These are phyloP conservation scores for Amauroascus verrucosus DNA, from an alignment of 2,329 filamentous ascomycete species.

Conservation along the genomic window DNA sequence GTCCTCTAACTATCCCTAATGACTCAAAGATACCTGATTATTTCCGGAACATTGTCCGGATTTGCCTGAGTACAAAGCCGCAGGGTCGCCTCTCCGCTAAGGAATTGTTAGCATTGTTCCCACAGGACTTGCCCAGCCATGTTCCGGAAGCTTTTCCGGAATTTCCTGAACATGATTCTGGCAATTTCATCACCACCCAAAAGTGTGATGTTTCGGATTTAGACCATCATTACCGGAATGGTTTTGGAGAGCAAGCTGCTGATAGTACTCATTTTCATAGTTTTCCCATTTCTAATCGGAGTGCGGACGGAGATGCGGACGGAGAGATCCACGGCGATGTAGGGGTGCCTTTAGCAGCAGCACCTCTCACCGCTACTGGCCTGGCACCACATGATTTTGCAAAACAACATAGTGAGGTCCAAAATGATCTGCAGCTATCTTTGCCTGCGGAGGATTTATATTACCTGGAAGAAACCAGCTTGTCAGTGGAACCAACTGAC, in stretches of 20 bases:
- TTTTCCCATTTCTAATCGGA: conserved; percentile 13
- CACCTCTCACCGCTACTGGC: not conserved
- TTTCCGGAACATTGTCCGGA: conserved; percentile 64
- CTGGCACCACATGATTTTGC: not conserved
- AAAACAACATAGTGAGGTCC: not conserved
- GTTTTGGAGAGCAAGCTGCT: conserved; percentile 11
- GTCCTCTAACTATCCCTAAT: conserved; percentile 54
- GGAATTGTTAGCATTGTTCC: conserved; percentile 60
- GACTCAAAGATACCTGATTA: conserved; percentile 58
- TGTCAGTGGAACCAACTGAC: not conserved
- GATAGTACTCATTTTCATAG: conserved; percentile 10
- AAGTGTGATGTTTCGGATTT: conserved; percentile 15
- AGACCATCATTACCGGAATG: conserved; percentile 4
- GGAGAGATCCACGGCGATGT: not conserved
- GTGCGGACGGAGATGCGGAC: conserved; percentile 10
- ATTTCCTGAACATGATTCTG: conserved; percentile 14
- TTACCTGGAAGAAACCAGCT: not conserved
- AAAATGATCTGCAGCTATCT: not conserved
- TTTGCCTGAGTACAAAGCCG: conserved; percentile 66
- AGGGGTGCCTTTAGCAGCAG: not conserved
- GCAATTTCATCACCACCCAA: conserved; percentile 13
- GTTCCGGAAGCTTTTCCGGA: not conserved
- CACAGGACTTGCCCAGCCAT: conserved; percentile 26
- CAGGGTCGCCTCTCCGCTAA: conserved; percentile 62
- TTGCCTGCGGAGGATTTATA: conserved; percentile 4